These are phyloP conservation scores for Tarenaya hassleriana DNA, from an alignment of 345 rosid genomes.

Conservation along the genomic window DNA sequence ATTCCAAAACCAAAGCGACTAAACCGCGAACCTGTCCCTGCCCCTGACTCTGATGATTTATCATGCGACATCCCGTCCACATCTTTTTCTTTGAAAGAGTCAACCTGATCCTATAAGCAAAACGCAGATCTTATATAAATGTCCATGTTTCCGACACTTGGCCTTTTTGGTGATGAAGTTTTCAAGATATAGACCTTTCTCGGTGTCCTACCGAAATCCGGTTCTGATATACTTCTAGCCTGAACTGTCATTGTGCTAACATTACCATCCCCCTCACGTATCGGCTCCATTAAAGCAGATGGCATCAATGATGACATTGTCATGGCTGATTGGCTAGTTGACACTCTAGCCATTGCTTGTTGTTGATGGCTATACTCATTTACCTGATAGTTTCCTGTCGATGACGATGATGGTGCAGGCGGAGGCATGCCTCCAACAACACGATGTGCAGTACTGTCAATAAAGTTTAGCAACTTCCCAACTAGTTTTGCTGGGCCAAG, in stretches of 20 bases:
- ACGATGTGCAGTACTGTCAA: constrained; percentile 62
- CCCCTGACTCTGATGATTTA: constrained; percentile 37
- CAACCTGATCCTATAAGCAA: constrained; percentile 39
- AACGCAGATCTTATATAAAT: background rate
- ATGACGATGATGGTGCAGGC: constrained; percentile 44
- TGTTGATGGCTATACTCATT: constrained; percentile 39
- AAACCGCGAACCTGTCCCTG: constrained; percentile 58
- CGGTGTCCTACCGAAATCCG: constrained; percentile 52
- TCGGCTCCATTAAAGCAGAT: constrained; percentile 47
- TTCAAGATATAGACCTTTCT: constrained; percentile 39
- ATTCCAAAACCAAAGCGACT: constrained; percentile 74
- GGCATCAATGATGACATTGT: constrained; percentile 45
- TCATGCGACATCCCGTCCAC: constrained; percentile 44
- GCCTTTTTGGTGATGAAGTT: constrained; percentile 7
- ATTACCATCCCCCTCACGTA: constrained; percentile 42
- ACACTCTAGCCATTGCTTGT: constrained; percentile 31
- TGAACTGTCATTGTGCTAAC: constrained; percentile 38
- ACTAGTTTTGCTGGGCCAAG: constrained; percentile 59
- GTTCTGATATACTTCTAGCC: constrained; percentile 64
- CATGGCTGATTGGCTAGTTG: constrained; percentile 47
- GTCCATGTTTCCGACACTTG: constrained; percentile 2
- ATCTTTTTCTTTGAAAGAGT: constrained; percentile 46
- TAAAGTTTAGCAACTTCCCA: constrained; percentile 50
- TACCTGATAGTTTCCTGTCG: constrained; percentile 27
- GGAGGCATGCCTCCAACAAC: constrained; percentile 73